Evolutionary conservation across 768 basidiomycete genomes (phyloP).

Genomic region (Cystofilobasidium capitatum): DNA sequence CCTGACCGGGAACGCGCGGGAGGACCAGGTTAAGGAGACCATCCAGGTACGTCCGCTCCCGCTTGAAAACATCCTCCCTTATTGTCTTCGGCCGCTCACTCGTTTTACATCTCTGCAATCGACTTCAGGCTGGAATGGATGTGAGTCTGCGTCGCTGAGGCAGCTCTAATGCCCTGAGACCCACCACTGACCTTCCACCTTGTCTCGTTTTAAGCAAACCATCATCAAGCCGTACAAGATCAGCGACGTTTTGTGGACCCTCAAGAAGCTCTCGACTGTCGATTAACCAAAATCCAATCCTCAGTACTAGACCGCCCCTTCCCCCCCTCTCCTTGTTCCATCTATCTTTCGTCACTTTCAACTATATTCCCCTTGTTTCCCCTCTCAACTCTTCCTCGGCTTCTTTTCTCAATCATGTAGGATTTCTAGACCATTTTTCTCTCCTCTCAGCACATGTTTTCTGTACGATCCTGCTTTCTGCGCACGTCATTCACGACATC

Average conservation of each 20-base stretch:
- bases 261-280: constrained; percentile 10
- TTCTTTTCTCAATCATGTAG: too few species aligned
- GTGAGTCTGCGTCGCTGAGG: neutral
- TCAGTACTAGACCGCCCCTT: too few species aligned
- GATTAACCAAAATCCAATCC: neutral
- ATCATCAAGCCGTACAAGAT: constrained; percentile 19
- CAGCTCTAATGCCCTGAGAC: neutral
- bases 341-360: too few species aligned
- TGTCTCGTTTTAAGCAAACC: neutral
- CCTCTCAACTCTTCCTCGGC: too few species aligned
- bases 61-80: neutral
- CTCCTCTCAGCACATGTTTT: too few species aligned
- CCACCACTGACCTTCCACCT: neutral
- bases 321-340: too few species aligned
- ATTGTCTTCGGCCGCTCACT: neutral
- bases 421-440: too few species aligned
- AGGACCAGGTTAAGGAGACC: constrained; percentile 4
- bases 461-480: too few species aligned
- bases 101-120: neutral
- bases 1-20: neutral
- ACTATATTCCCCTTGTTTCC: too few species aligned
- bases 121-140: constrained; percentile 13
- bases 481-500: too few species aligned
- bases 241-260: constrained; percentile 6
- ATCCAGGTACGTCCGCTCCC: neutral